Evolutionary conservation across 192 early-diverging fungal species (phyloP), one percentile per base, ranked within the genome.

Genomic region (Spizellomyces sp.): DNA sequence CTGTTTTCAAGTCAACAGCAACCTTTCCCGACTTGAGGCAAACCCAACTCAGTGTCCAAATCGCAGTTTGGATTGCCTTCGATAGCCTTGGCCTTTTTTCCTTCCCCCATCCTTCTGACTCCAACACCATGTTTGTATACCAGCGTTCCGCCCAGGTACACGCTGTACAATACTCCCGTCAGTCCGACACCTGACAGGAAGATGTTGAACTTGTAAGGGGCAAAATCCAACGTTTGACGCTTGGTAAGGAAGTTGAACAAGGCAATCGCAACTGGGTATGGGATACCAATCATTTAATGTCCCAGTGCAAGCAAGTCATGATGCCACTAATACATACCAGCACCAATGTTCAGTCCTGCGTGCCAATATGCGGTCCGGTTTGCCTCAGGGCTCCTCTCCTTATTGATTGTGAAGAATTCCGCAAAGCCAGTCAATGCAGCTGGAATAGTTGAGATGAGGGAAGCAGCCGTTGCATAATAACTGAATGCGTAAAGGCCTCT

Each of bases 221-320:
- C 43, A 50, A 62, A 70, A 50, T 70, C 69, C 46, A 70, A 19
- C 19, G 69, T 62, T 15, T 60, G 59, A 36, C 69, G 57, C 59
- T 70, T 70, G 69, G 69, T 62, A 21, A 70, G 69, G 43, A 62
- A 45, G 59, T 70, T 70, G 59, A 70, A 70, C 36, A 70, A 46
- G 3, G 69, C 58, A 48, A 70, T 70, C 14, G 44, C 57, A 43
- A 21, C 69, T 70, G 7, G 54, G 0, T 56, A 22, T 56, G n/a
- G n/a, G 5, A 22, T 22, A 7, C n/a, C 4, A 7, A 0, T 56
- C 54, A 56, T n/a, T 56, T 7, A 19, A 19, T 56, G 54, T 7
- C 5, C n/a, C 4, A 19, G 54, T 56, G 36, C 17, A 2, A 0
- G 50, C 50, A 54, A 54, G 50, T 19, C 17, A 54, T 19, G 50